These are phyloP conservation scores for Apophysomyces variabilis DNA, from an alignment of 371 early-diverging fungal genomes.

Conservation along the genomic window DNA sequence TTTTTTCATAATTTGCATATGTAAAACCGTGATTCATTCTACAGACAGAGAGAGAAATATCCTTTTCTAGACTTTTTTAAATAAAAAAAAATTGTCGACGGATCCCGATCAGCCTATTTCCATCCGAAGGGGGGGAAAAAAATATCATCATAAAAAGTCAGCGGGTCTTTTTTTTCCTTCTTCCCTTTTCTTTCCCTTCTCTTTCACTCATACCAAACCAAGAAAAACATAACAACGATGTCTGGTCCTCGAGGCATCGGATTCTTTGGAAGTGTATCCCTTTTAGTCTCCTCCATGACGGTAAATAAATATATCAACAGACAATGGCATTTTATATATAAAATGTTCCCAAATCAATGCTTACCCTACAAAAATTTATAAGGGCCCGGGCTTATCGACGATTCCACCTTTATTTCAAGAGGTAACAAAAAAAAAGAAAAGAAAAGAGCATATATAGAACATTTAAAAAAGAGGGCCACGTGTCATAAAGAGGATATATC, in stretches of 20 bases:
- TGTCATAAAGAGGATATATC: neutral
- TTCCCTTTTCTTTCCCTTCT: conserved; percentile 3
- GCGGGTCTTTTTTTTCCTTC: neutral
- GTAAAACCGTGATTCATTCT: no score
- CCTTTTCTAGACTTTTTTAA: neutral
- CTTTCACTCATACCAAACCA: neutral
- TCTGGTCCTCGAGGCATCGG: conserved; percentile 26
- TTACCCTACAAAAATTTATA: no score
- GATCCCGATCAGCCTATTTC: conserved; percentile 9
- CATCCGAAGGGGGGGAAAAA: neutral
- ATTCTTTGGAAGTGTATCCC: conserved; percentile 39
- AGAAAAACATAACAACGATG: neutral
- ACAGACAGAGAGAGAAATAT: no score
- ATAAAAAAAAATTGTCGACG: neutral
- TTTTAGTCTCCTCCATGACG: conserved; percentile 50
- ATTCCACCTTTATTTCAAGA: conserved; percentile 50
- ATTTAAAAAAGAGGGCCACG: no score
- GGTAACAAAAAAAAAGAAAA: conserved; percentile 21
- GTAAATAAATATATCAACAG: conserved; percentile 20
- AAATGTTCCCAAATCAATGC: neutral
- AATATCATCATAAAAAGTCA: neutral
- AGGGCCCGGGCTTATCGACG: conserved; percentile 51
- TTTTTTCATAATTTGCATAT: no score
- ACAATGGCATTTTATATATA: neutral
- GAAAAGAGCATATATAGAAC: neutral